Base-by-base conservation (phyloP, 2,329 filamentous ascomycete species). In the Aspergillus brunneoviolaceus region DNA sequence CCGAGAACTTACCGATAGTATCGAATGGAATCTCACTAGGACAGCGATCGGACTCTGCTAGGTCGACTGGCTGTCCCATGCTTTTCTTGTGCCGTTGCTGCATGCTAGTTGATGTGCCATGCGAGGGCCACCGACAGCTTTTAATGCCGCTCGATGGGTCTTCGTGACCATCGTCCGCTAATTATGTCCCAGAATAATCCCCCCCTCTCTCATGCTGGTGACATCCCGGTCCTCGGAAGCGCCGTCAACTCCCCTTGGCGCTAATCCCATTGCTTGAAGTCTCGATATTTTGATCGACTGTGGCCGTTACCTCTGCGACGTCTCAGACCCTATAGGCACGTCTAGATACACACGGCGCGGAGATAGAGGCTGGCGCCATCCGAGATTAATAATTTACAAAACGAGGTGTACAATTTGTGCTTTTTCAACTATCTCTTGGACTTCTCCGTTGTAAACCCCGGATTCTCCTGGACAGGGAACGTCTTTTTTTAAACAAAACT, bases 71-170 rank as follows among this genome's bases (percentile, higher is more conserved):
- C 51, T n/a, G 53, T 35, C 42, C 33, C 42, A 45, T 55, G 60
- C 55, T 42, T 65, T 49, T 60, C 57, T 52, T 45, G 47, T 25
- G 61, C 53, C 57, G 55, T 55, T 66, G 65, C 65, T 67, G 64
- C 62, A 66, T 66, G 66, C 70, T 71, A 67, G 70, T 72, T 72
- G 70, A 70, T 70, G 67, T 63, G 63, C 68, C 65, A 62, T 55
- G 57, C 55, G 55, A 62, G 62, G 69, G 65, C 69, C 65, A 71
- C 65, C 64, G 55, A 62, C 54, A 63, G 48, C 47, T 54, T 54
- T 42, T 51, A 21, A 60, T 58, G 58, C 57, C 56, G 54, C 50
- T 42, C 39, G 57, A 63, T 59, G 59, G 69, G 67, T 67, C 69
- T 63, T 65, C 69, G 69, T 63, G 64, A 60, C 64, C 57, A 62